These are phyloP conservation scores for Mortierella sp. DNA, from an alignment of 371 early-diverging fungal species.

Conservation along the genomic window DNA sequence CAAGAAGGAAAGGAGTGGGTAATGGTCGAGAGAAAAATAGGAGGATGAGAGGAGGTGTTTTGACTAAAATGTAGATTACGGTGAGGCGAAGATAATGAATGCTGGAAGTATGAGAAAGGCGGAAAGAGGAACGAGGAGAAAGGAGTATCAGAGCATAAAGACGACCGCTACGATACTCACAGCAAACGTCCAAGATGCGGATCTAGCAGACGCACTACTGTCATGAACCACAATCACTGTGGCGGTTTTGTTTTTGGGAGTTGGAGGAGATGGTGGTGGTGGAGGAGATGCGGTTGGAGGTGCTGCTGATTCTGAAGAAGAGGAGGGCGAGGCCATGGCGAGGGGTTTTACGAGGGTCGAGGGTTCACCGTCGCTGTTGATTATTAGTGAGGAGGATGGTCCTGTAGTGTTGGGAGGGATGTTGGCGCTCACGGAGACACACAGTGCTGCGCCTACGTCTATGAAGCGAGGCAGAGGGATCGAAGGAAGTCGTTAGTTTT, in stretches of 20 bases:
- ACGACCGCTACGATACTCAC: neutral
- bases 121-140: too few relatives aligned
- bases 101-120: too few relatives aligned
- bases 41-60: too few relatives aligned
- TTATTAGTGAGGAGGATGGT: too few relatives aligned
- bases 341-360: neutral
- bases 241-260: neutral
- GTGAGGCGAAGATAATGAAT: too few relatives aligned
- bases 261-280: neutral
- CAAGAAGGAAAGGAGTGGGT: too few relatives aligned
- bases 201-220: neutral
- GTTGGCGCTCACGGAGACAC: neutral
- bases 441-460: neutral
- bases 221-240: neutral
- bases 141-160: neutral
- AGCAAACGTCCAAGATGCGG: neutral
- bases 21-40: too few relatives aligned
- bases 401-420: neutral
- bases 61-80: too few relatives aligned
- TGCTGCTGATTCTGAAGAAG: neutral
- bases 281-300: neutral
- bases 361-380: neutral
- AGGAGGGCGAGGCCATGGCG: neutral
- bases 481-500: too few relatives aligned
- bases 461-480: too few relatives aligned